phyloP scores from a whole-genome alignment of 2,329 filamentous ascomycete genomes.

The Aspergillus sp. region DNA sequence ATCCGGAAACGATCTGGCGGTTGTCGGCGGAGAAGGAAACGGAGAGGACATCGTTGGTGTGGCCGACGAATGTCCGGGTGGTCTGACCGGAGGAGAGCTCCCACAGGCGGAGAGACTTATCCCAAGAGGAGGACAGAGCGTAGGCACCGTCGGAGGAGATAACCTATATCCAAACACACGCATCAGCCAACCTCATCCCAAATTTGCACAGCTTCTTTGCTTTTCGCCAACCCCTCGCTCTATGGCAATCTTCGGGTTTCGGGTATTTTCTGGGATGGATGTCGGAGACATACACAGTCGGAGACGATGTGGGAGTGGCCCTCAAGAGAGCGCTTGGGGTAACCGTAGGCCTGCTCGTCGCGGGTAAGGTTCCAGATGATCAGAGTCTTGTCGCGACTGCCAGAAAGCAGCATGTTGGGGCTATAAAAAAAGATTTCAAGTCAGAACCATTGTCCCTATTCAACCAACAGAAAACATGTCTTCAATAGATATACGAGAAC shows the following conservation, averaged over 20 bases:
- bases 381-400: conserved; percentile 94
- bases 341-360: conserved; percentile 96
- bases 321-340: conserved; percentile 98
- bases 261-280: conserved; percentile 9
- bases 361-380: conserved; percentile 99
- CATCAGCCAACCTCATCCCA: conserved; percentile 28
- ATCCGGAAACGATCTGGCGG: conserved; percentile 99
- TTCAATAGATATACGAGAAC: conserved; percentile 7
- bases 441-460: conserved; percentile 37
- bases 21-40: conserved; percentile 99
- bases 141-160: conserved; percentile 99
- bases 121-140: conserved; percentile 97
- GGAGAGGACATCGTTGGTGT: conserved; percentile 99
- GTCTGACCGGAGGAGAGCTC: conserved; percentile 96
- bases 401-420: conserved; percentile 99
- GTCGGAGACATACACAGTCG: conserved; percentile 81
- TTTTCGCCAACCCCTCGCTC: not conserved
- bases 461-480: conserved; percentile 17
- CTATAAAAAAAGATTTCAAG: conserved; percentile 45
- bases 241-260: conserved; percentile 1
- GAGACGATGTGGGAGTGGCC: conserved; percentile 99
- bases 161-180: conserved; percentile 59
- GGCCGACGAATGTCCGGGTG: conserved; percentile 97
- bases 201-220: conserved; percentile 1
- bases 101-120: conserved; percentile 99